Base-by-base conservation (phyloP, 2,329 filamentous ascomycete genomes). In the Diaporthe amygdali region DNA sequence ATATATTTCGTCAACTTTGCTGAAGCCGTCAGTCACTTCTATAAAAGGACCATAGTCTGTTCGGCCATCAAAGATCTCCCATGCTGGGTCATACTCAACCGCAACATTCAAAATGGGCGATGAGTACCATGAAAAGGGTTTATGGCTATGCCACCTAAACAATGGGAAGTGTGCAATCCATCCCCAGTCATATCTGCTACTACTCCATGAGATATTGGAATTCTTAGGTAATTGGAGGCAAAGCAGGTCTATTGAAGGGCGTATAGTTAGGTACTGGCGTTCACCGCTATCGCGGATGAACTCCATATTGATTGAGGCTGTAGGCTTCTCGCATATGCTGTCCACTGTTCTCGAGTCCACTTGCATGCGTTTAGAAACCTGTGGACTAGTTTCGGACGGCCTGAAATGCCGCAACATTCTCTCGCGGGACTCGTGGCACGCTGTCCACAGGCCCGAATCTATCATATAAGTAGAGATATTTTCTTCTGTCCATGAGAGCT, bases 371-470 rank as follows among this genome's bases (percentile, higher is more conserved):
- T 44, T 25, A 39, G 55, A 59, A 44, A 9, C 34, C 55, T 14
- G 55, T 30, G 55, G 55, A 17, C 37, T 59, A 25, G 37, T 59
- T 20, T 61, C 25, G 1, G 2, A 61, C 3, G 55, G 55, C 22
- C 25, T 22, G 20, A 63, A 63, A 17, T 5, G 17, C 25, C 27
- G 20, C 10, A 63, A 20, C 39, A 63, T 63, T 20, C 56, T 46
- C 1, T 46, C 27, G 20, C 56, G 56, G 39, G 56, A 63, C 20
- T 63, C 39, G 3, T 17, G 6, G 39, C 56, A 63, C 25, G 56
- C 39, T 46, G 39, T 63, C 56, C 56, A 63, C 10, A 63, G 12
- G 39, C 56, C 56, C 6, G 56, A 46, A 3, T 63, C 56, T 46
- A 39, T 63, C 6, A 63, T 17, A 7, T 63, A 63, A 4, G 9